phyloP scores from a whole-genome alignment of 176 grass and related monocot genomes.

The Dendrocalamus sinicus region DNA sequence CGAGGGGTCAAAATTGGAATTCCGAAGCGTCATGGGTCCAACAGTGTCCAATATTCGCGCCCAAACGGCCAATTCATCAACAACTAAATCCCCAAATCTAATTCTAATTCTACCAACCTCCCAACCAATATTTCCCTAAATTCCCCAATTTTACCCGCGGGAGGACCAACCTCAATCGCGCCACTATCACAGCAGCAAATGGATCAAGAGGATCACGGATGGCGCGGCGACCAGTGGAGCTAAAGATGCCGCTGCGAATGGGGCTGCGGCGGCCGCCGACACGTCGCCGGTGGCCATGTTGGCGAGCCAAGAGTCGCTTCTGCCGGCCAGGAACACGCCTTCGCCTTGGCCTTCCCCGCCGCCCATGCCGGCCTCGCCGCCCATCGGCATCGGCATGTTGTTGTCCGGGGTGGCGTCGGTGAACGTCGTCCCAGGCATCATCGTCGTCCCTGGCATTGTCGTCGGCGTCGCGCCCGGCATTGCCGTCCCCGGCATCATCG shows the following conservation, averaged over 20 bases:
- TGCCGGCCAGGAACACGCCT: conserved; percentile 52
- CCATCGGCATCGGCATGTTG: conserved; percentile 47
- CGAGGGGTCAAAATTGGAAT: no score
- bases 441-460: not conserved
- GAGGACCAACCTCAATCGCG: not conserved
- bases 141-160: not conserved
- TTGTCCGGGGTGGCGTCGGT: conserved; percentile 43
- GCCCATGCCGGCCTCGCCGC: conserved; percentile 2
- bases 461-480: not conserved
- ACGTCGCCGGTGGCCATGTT: conserved; percentile 70
- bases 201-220: conserved; percentile 19
- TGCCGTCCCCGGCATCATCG: not conserved
- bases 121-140: not conserved
- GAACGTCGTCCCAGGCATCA: conserved; percentile 24
- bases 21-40: no score
- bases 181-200: not conserved
- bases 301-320: conserved; percentile 68
- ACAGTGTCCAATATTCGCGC: no score
- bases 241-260: not conserved
- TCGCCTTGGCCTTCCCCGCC: conserved; percentile 43
- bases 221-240: not conserved
- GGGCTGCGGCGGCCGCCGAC: not conserved
- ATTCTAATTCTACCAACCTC: no score
- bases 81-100: no score
- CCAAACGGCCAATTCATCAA: no score